Base-by-base conservation (phyloP, 352 stramenopile genomes). In the Globisporangium nunn region DNA sequence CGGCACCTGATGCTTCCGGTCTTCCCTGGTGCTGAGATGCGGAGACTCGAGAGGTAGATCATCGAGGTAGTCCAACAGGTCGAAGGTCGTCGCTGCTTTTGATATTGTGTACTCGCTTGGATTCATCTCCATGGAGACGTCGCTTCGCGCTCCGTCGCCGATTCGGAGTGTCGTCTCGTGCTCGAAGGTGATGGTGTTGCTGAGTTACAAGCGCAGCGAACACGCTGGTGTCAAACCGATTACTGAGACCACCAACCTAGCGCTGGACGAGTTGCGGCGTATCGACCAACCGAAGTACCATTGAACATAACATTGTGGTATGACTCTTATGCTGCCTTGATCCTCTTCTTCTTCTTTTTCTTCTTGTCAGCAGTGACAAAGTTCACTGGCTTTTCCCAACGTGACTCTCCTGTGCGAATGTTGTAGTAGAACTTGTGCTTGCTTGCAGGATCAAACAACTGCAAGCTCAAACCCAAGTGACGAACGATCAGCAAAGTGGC, bases 351-450 rank as follows among this genome's bases (percentile, higher is more conserved):
- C 5, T 50, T 57, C 29, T 52, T 61, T 18, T 53, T 65, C 17
- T 46, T 44, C 10, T 41, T 54, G 11, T 3, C 49, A n/a, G 14
- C 17, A 4, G 29, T 52, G 5, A 78, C 58, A 33, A 82, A 62
- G 37, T 69, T 78, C 28, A 53, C 33, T 30, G 78, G 78, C 11
- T 62, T 71, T 23, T 85, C 71, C 78, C 78, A 88, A 15, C 70
- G 68, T 17, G 75, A 85, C 56, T 88, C 75, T 1, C 78, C 78
- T 6, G 78, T 88, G 15, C 78, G 78, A 51, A 85, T 56, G 50
- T 88, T 88, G 63, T 87, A 80, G 59, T 88, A 87, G 64, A 89
- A 89, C 23, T 67, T 48, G 33, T 54, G 67, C 28, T 74, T 74
- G 8, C 60, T 50, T 33, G 73, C 23, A 17, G 72, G 71, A 53